Evolutionary conservation across 768 basidiomycete genomes (phyloP).

Genomic region (Podaxis sp.): DNA sequence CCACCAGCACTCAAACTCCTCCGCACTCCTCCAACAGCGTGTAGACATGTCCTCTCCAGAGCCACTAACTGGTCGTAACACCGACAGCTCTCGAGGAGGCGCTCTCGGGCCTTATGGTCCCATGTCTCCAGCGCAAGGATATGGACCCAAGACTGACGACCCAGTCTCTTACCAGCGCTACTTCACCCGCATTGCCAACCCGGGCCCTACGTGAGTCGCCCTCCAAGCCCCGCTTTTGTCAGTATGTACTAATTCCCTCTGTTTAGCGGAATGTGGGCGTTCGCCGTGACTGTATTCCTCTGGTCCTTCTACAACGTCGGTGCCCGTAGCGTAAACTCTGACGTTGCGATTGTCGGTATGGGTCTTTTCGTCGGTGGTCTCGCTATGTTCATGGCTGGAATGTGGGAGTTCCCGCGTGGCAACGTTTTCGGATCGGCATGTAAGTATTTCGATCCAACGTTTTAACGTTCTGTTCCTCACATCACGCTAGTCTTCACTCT

Average conservation of each 20-base stretch:
- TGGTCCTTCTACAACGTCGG: slow-evolving; percentile 53
- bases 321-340: slow-evolving; percentile 33
- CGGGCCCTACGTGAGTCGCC: slow-evolving; percentile 13
- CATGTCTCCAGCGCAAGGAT: slow-evolving; percentile 14
- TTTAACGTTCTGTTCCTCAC: slow-evolving; percentile 2
- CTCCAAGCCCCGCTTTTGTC: background rate
- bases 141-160: slow-evolving; percentile 14
- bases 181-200: slow-evolving; percentile 16
- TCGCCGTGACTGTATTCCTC: slow-evolving; percentile 58
- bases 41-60: slow-evolving; percentile 1
- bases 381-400: slow-evolving; percentile 61
- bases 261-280: slow-evolving; percentile 51
- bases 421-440: slow-evolving; percentile 54
- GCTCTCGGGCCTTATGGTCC: slow-evolving; percentile 9
- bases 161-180: slow-evolving; percentile 18
- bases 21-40: background rate
- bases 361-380: slow-evolving; percentile 62
- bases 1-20: background rate
- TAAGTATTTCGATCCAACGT: slow-evolving; percentile 21
- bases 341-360: slow-evolving; percentile 62
- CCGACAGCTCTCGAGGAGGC: slow-evolving; percentile 8
- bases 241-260: background rate
- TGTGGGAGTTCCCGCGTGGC: slow-evolving; percentile 54
- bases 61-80: background rate
- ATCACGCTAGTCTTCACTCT: slow-evolving; percentile 48